phyloP scores from a whole-genome alignment of 768 basidiomycete genomes.

The Pholiota microspora region DNA sequence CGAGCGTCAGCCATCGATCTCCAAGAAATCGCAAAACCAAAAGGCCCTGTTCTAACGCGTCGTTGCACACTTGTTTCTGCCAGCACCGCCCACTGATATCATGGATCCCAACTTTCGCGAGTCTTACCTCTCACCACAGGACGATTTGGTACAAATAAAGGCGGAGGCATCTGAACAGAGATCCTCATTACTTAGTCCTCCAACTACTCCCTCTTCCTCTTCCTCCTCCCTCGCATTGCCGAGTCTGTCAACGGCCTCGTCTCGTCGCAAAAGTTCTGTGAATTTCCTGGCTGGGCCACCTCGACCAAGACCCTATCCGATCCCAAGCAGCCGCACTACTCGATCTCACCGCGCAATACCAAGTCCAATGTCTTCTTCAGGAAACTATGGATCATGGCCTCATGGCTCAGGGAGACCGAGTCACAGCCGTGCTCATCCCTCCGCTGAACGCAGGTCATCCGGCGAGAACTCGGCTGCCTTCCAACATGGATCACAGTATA shows the following conservation, averaged over 20 bases:
- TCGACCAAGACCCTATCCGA: constrained; percentile 37
- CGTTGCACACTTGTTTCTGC: constrained; percentile 20
- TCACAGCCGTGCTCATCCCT: constrained; percentile 28
- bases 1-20: constrained; percentile 17
- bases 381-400: constrained; percentile 32
- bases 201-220: constrained; percentile 28
- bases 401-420: constrained; percentile 26
- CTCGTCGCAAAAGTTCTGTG: constrained; percentile 29
- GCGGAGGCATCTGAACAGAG: constrained; percentile 36
- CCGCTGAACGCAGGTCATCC: constrained; percentile 35
- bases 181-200: constrained; percentile 32
- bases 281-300: constrained; percentile 30
- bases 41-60: constrained; percentile 20
- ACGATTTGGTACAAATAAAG: constrained; percentile 39
- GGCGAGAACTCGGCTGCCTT: constrained; percentile 32
- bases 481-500: constrained; percentile 27
- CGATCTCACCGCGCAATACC: constrained; percentile 29
- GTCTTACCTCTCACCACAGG: constrained; percentile 22
- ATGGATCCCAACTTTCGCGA: constrained; percentile 38
- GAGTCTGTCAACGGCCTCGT: constrained; percentile 27
- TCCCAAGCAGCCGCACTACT: constrained; percentile 25
- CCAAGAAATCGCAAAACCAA: constrained; percentile 24
- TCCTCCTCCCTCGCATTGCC: constrained; percentile 25
- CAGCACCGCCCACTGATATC: constrained; percentile 43
- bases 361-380: constrained; percentile 32